Base-by-base conservation (phyloP, 441 rosid genomes). In the Populus trichocarpa region DNA sequence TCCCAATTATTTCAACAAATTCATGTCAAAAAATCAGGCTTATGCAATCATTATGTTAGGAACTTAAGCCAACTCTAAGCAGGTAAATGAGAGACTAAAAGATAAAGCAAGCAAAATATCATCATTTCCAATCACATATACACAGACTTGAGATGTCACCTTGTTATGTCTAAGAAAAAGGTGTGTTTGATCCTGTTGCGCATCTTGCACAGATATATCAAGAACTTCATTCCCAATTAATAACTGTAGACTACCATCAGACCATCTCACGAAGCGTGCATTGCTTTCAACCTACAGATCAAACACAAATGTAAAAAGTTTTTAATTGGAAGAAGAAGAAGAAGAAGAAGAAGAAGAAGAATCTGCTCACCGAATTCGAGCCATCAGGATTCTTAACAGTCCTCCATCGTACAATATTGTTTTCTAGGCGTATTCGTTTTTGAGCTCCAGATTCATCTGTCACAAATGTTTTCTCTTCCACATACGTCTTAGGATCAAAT, bases 181-280 rank as follows among this genome's bases (percentile, higher is more conserved):
- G 84, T 96, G 99, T 81, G 94, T 83, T 75, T 96, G 97, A 83
- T 96, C 99, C 85, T 90, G 98, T 63, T 86, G 84, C 12, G 97
- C 97, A 84, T 90, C 95, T 86, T 93, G 99, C 81, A 89, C 97
- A 35, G 98, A 90, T 83, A 94, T 91, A 85, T 96, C 97, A 77
- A 96, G 98, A 83, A 96, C 98, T 88, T 96, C 99, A 81, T 94
- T 94, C 74, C 99, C 99, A 80, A 96, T 88, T 82, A 91, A 74
- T 78, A 96, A 83, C 91, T 96, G 99, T 61, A 96, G 83, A 79
- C 98, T 96, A 77, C 98, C 99, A 91, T 96, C 98, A 79, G 99
- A 96, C 99, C 99, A 96, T 90, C 92, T 89, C 78, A 96, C 99
- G 84, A 93, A 96, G 70, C 98, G 97, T 75, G 99, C 97, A 89